A percentile compares a stretch with the other conserved stretches of the same genome.
These are phyloP conservation scores for Blastobotrys raffinosifermentans DNA, from an alignment of 1,139 yeast genomes.

Conservation along the genomic window DNA sequence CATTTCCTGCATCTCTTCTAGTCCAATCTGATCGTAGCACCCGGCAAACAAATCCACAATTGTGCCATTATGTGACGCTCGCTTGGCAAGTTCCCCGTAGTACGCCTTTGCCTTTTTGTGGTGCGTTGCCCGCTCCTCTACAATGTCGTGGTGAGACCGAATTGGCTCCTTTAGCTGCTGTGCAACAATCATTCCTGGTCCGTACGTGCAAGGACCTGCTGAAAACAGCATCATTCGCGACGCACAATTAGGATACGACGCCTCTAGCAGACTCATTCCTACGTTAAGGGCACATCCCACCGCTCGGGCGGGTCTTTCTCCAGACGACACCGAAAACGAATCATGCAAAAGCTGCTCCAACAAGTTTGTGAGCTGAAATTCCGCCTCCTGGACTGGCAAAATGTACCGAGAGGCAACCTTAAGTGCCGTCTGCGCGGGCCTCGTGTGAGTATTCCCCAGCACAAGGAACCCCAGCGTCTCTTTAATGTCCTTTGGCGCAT, in stretches of 20 bases:
- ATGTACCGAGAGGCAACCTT: conserved; percentile 26
- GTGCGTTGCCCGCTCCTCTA: conserved; percentile 71
- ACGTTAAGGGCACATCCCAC: conserved; percentile 64
- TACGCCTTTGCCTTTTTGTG: conserved; percentile 80
- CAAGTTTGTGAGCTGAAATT: conserved; percentile 49
- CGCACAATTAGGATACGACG: conserved; percentile 46
- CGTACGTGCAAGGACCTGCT: conserved; percentile 87
- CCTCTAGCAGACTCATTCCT: conserved; percentile 49
- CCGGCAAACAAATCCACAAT: conserved; percentile 90
- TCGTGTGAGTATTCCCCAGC: conserved; percentile 32
- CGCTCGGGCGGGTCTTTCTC: conserved; percentile 49
- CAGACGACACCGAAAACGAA: conserved; percentile 44
- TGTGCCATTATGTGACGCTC: conserved; percentile 67
- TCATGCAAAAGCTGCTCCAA: conserved; percentile 51
- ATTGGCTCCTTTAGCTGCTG: conserved; percentile 84
- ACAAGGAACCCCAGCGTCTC: conserved; percentile 46
- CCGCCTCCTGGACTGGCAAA: conserved; percentile 40
- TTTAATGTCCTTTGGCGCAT: conserved; percentile 47
- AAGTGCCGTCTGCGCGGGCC: conserved; percentile 14
- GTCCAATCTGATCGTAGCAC: conserved; percentile 93
- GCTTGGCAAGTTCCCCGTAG: conserved; percentile 68
- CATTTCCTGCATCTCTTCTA: conserved; percentile 84
- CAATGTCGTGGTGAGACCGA: conserved; percentile 91
- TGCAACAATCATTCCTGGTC: conserved; percentile 85
- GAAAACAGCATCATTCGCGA: conserved; percentile 56